Conservation (phyloP, 257 asterid genomes). For the Osmanthus fragrans region DNA sequence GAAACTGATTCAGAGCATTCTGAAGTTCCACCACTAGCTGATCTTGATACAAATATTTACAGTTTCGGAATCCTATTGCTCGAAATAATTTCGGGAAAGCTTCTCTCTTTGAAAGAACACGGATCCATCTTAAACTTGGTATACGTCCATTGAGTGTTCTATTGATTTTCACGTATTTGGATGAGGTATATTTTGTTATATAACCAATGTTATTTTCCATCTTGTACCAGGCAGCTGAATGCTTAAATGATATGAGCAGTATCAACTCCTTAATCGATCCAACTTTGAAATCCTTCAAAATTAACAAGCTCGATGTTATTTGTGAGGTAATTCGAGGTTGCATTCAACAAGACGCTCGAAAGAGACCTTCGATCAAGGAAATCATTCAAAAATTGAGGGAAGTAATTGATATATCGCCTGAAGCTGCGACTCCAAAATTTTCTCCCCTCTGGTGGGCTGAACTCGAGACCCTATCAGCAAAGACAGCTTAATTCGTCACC, state of each 20-base stretch:
- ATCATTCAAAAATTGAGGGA: conserved; percentile 49
- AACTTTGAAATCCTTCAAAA: conserved; percentile 59
- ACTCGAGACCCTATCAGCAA: conserved; percentile 87
- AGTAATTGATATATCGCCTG: conserved; percentile 64
- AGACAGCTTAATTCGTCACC: conserved; percentile 51
- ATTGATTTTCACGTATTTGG: neutral
- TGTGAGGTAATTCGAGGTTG: conserved; percentile 72
- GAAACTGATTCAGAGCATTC: conserved; percentile 51
- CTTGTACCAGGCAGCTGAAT: conserved; percentile 48
- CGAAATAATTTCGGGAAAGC: conserved; percentile 73
- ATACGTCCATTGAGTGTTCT: conserved; percentile 3
- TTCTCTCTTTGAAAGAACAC: conserved; percentile 55
- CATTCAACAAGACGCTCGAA: conserved; percentile 42
- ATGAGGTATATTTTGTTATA: neutral
- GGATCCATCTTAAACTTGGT: conserved; percentile 66
- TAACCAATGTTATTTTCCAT: neutral
- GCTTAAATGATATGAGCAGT: conserved; percentile 51
- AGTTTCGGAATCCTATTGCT: conserved; percentile 72
- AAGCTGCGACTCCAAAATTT: conserved; percentile 18
- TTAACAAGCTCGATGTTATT: conserved; percentile 53
- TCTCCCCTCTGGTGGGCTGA: conserved; percentile 99
- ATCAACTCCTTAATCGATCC: conserved; percentile 53
- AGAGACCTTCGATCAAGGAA: conserved; percentile 66
- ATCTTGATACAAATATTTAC: conserved; percentile 62
- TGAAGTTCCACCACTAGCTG: conserved; percentile 51